Evolutionary conservation across 2,329 filamentous ascomycete genomes (phyloP), one percentile per base, ranked within the genome.

Genomic region (Botrytis medusae): DNA sequence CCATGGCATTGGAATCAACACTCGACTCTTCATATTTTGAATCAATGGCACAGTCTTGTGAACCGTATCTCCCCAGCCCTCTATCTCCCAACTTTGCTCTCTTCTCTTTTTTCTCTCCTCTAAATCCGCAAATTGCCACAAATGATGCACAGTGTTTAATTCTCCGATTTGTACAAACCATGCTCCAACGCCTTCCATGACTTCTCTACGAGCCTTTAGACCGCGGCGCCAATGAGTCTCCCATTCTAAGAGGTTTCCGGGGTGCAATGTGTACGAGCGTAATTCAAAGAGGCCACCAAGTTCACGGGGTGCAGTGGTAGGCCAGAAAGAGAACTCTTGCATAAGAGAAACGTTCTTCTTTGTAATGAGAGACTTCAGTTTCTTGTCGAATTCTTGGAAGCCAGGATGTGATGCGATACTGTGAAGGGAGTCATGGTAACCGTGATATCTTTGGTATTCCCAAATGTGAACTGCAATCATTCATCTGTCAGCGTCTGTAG

Each of bases 291-390:
- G 84, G 63, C 96, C 96, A 72, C 96, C 96, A 0, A 99, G 89
- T 79, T 93, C 87, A 74, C 96, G 93, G 0, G 96, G 96, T 8
- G 95, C 88, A 0, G 94, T 95, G 4, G 96, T 99, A 1, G 96
- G 96, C 96, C 96, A 99, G 88, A 99, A 99, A 51, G 95, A 97
- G 84, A 99, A 99, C 83, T 99, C 96, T 83, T 99, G 96, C 96
- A 99, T 99, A 69, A 99, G 88, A 0, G 95, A 98, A 7, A 92
- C 92, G 78, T 91, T 90, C 86, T 97, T 98, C 76, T 89, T 89
- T 74, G 87, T 90, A 81, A 99, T 95, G 75, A 98, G 86, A n/a
- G 85, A 87, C 83, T 94, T 95, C 70, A 99, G 91, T 84, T 95
- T 93, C 76, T 85, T 85, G 81, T 97, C 93, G 81, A 98, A 98